phyloP scores from a whole-genome alignment of 2,329 filamentous ascomycete genomes.

The Verticillium alfalfae region DNA sequence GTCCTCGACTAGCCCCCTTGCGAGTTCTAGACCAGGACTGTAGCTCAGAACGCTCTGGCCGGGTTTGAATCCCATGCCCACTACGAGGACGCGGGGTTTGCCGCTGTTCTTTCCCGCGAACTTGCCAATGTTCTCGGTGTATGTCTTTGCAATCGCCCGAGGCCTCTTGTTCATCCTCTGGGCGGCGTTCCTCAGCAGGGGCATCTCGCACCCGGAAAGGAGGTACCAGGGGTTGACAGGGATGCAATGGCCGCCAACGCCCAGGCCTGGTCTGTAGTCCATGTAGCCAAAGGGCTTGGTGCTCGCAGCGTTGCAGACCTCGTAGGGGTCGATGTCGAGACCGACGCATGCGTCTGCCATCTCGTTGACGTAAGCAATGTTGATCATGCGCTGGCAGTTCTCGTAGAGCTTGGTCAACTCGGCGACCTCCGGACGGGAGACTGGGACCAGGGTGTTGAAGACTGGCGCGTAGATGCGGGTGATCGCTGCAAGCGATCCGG shows the following conservation, averaged over 20 bases:
- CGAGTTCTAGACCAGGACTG: conserved; percentile 22
- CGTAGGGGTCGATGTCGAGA: conserved; percentile 41
- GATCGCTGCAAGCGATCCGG: conserved; percentile 39
- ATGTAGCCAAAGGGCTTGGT: conserved; percentile 50
- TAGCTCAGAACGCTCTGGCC: conserved; percentile 25
- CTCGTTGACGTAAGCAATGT: conserved; percentile 50
- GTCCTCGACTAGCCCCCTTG: conserved; percentile 11
- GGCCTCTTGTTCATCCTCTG: conserved; percentile 38
- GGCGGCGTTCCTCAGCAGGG: conserved; percentile 36
- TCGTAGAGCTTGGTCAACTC: conserved; percentile 56
- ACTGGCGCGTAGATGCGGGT: conserved; percentile 36
- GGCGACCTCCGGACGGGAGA: conserved; percentile 47
- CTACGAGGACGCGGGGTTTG: conserved; percentile 17
- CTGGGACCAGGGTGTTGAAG: conserved; percentile 41
- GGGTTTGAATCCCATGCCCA: conserved; percentile 28
- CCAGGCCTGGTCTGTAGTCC: conserved; percentile 38
- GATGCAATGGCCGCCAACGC: conserved; percentile 52
- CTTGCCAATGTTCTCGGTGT: not conserved
- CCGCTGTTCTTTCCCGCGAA: not conserved
- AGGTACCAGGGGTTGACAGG: conserved; percentile 51
- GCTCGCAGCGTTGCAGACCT: conserved; percentile 41
- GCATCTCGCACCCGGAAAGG: conserved; percentile 39
- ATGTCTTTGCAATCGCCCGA: conserved; percentile 22
- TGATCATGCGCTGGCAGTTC: conserved; percentile 51
- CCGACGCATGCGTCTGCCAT: conserved; percentile 46